Conservation (phyloP, 2,329 filamentous ascomycete genomes). For the Zasmidium cellare region DNA sequence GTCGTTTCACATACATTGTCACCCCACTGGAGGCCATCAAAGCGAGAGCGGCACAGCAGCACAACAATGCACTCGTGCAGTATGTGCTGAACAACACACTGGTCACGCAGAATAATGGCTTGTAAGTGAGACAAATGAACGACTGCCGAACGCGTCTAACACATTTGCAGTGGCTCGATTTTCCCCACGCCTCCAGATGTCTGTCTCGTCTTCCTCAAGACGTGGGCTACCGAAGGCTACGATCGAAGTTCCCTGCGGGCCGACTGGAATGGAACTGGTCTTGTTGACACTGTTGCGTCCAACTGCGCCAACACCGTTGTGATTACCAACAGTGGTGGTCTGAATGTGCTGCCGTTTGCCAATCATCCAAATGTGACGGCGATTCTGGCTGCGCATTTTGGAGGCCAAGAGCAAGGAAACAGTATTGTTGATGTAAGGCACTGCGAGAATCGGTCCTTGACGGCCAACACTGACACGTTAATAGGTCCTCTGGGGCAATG, state of each 20-base stretch:
- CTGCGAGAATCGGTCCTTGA: background rate
- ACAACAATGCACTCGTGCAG: constrained; percentile 45
- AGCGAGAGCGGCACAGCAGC: constrained; percentile 26
- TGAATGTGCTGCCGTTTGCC: constrained; percentile 43
- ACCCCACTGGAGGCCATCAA: constrained; percentile 45
- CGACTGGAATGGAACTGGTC: constrained; percentile 44
- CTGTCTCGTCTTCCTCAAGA: constrained; percentile 62
- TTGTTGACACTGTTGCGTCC: constrained; percentile 48
- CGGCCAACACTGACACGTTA: constrained; percentile 14
- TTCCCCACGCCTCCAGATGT: constrained; percentile 50
- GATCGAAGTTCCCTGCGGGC: constrained; percentile 42
- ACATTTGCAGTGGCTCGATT: constrained; percentile 26
- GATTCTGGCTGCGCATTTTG: constrained; percentile 77
- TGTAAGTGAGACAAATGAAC: constrained; percentile 19
- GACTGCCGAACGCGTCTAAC: background rate
- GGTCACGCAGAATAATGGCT: constrained; percentile 33
- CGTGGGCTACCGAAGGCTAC: constrained; percentile 47
- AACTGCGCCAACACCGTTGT: constrained; percentile 64
- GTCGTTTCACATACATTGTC: constrained; percentile 40
- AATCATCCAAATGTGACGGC: constrained; percentile 63
- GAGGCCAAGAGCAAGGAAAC: constrained; percentile 82
- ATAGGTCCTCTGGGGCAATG: constrained; percentile 54
- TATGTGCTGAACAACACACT: constrained; percentile 43
- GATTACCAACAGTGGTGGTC: constrained; percentile 61
- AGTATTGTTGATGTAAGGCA: constrained; percentile 63